Conservation (phyloP, 2,329 filamentous ascomycete species). For the Trichoderma guizhouense region DNA sequence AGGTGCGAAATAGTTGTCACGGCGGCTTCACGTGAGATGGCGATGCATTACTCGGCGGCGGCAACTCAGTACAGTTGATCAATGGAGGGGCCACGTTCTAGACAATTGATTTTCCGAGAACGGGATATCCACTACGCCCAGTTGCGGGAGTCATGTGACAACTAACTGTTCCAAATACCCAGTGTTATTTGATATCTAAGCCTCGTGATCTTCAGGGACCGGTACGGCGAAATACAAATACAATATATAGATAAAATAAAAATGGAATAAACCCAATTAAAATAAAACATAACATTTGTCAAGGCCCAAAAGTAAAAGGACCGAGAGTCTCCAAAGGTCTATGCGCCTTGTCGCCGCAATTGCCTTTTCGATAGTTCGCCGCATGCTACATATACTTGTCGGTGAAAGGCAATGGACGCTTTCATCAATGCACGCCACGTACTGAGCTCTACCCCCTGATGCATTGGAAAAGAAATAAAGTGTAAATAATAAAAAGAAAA, state of each 20-base stretch:
- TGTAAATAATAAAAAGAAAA: not conserved
- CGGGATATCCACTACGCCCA: not conserved
- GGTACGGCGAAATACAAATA: not conserved
- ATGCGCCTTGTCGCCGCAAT: not conserved
- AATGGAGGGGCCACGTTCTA: not conserved
- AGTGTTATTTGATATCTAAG: not conserved
- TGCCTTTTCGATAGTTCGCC: not conserved
- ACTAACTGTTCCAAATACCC: not conserved
- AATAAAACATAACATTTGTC: not conserved
- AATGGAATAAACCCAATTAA: not conserved
- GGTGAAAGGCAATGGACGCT: not conserved
- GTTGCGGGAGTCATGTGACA: slow-evolving; percentile 5
- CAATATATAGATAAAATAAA: not conserved
- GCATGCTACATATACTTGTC: not conserved
- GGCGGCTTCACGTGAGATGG: not conserved
- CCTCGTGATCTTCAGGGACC: slow-evolving; percentile 1
- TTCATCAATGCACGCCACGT: not conserved
- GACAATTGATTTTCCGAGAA: not conserved
- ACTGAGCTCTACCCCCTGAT: not conserved
- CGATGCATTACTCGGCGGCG: not conserved
- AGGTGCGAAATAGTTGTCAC: not conserved
- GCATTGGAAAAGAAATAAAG: not conserved
- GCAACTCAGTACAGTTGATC: not conserved
- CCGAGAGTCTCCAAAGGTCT: not conserved
- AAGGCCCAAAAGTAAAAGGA: not conserved